A percentile compares a stretch with the other conserved stretches of the same genome.
Conservation (phyloP, 1,284 basidiomycete species). For the Filobasidium uniguttulatum region DNA sequence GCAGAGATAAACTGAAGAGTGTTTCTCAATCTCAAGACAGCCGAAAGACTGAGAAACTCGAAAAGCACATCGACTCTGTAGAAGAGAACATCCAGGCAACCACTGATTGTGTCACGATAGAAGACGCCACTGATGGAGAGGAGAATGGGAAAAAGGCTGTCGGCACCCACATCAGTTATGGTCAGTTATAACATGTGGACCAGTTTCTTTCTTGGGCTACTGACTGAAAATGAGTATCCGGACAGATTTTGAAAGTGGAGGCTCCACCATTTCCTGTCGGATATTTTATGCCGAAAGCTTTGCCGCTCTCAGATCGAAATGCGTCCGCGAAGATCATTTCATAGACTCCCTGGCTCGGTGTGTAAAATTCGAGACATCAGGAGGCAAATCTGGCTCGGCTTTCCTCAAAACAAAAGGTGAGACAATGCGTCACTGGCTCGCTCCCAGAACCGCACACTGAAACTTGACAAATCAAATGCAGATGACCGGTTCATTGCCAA, state of each 20-base stretch:
- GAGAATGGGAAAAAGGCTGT: slow-evolving; percentile 23
- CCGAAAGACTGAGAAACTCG: slow-evolving; percentile 22
- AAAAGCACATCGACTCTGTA: background rate
- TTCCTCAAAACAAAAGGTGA: slow-evolving; percentile 88
- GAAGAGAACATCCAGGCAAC: slow-evolving; percentile 4
- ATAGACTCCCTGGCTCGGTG: slow-evolving; percentile 87
- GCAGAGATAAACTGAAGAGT: slow-evolving; percentile 65
- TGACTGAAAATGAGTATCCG: slow-evolving; percentile 13
- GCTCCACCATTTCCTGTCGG: slow-evolving; percentile 87
- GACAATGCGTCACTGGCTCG: slow-evolving; percentile 13
- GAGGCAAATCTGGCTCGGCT: slow-evolving; percentile 91
- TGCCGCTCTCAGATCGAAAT: slow-evolving; percentile 78
- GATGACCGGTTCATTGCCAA: slow-evolving; percentile 99
- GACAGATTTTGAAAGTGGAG: slow-evolving; percentile 73
- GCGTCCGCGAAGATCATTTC: slow-evolving; percentile 85
- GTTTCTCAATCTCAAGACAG: slow-evolving; percentile 38
- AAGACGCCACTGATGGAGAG: slow-evolving; percentile 32
- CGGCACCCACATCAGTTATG: slow-evolving; percentile 36
- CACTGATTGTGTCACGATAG: slow-evolving; percentile 13
- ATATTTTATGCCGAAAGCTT: slow-evolving; percentile 96
- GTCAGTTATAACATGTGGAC: slow-evolving; percentile 17
- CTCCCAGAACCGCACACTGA: no score
- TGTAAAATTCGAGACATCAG: slow-evolving; percentile 88
- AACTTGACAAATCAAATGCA: slow-evolving; percentile 25
- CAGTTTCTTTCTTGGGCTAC: background rate